These are phyloP conservation scores for Adenanthera pavonina DNA, from an alignment of 306 rosid species.

Conservation along the genomic window DNA sequence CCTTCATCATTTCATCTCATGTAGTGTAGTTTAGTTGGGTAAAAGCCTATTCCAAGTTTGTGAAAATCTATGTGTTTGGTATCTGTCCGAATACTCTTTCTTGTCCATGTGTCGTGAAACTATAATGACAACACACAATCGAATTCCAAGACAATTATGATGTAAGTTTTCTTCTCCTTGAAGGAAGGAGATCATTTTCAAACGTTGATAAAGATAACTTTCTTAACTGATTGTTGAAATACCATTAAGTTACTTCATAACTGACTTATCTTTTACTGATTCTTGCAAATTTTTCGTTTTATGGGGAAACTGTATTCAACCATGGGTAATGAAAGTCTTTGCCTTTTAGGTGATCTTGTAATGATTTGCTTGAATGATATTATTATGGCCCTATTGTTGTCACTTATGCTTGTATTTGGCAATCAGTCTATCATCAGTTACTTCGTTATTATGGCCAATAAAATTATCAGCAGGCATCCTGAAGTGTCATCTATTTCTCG, in stretches of 20 bases:
- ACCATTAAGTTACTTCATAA: not conserved
- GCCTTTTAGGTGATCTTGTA: not conserved
- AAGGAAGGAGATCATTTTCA: not conserved
- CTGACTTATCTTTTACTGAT: not conserved
- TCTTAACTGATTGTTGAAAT: not conserved
- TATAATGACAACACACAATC: not conserved
- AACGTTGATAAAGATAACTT: not conserved
- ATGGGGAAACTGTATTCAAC: not conserved
- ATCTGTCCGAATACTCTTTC: not conserved
- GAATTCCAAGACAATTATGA: not conserved
- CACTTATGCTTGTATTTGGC: not conserved
- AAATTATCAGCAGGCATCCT: conserved; percentile 44
- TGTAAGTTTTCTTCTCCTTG: not conserved
- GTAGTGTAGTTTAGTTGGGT: not conserved
- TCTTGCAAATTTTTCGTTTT: not conserved
- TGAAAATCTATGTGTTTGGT: too few relatives aligned
- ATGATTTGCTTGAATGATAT: conserved; percentile 10
- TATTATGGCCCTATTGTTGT: not conserved
- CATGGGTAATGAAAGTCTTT: not conserved
- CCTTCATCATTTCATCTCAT: too few relatives aligned
- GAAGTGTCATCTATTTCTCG: conserved; percentile 63
- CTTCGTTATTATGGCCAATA: conserved; percentile 14
- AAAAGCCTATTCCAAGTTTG: too few relatives aligned
- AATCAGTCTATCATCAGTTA: not conserved
- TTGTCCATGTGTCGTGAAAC: not conserved